Base-by-base conservation (phyloP, 2,329 filamentous ascomycete genomes). In the Xylariaceae sp. region DNA sequence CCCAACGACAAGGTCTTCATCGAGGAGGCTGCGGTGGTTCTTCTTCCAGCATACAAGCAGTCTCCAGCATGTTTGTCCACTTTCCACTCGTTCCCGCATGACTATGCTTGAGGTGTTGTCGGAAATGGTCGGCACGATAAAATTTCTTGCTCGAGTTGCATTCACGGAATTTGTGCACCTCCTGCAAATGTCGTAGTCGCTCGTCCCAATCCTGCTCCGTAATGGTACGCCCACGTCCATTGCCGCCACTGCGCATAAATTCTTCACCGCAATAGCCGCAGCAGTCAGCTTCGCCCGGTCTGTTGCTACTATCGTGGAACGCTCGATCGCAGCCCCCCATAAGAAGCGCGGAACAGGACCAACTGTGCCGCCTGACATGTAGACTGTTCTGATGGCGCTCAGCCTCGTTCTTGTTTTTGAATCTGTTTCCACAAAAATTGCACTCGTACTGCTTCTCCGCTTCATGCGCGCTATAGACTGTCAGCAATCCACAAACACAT, bases 121-220 rank as follows among this genome's bases (percentile, higher is more conserved):
- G 83, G 73, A 98, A 98, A 64, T 98, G 93, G 64, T 98, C 93
- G 26, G 93, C 93, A 29, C 93, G 81, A 70, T 87, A 98, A 64
- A 98, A 98, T 64, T 97, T 97, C 73, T 98, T 98, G 53, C 87
- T 86, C 57, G 93, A 89, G 64, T 98, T 98, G 76, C 93, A 98
- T 68, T 97, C 93, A 49, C 89, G 82, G 62, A 95, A 98, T 62
- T 98, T 98, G 72, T 98, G 93, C 49, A 89, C 79, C 55, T 87
- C 84, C 59, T 89, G 90, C 40, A 98, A 71, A 68, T 98, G 93
- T 42, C 87, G 84, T 40, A 90, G 81, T 43, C 93, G 83, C 47
- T 81, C 75, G 39, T 95, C 87, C 90, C 90, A 96, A 60, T 97
- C 87, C 39, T 88, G 79, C 4, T 90, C 85, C 31, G 87, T 95